phyloP scores from a whole-genome alignment of 139 green algal genomes.

The Auxenochlorella protothecoides region DNA sequence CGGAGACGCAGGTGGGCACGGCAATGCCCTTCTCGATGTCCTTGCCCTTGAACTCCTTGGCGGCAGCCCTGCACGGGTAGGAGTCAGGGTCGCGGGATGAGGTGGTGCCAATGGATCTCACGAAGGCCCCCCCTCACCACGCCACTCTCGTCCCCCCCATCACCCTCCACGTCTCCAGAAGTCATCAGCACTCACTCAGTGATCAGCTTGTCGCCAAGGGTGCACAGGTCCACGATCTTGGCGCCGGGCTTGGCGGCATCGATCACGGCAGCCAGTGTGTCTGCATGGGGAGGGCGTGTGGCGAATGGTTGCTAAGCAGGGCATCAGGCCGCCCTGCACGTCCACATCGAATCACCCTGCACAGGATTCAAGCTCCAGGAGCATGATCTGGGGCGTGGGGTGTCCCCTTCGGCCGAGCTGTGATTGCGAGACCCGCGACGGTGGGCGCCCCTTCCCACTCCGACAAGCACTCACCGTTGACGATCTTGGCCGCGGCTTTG shows the following conservation, averaged over 20 bases:
- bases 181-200: slow-evolving; percentile 43
- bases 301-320: not conserved
- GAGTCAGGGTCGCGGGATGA: not conserved
- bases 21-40: slow-evolving; percentile 93
- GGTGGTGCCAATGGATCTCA: not conserved
- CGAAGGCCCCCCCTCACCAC: not conserved
- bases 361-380: not conserved
- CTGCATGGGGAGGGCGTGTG: slow-evolving; percentile 39
- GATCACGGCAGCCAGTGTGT: slow-evolving; percentile 66
- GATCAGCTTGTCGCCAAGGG: slow-evolving; percentile 70
- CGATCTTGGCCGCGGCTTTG: slow-evolving; percentile 94
- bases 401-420: too few species aligned
- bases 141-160: not conserved
- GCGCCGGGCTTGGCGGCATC: slow-evolving; percentile 65
- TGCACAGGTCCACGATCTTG: slow-evolving; percentile 85
- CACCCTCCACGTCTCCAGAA: not conserved
- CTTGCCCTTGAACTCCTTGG: slow-evolving; percentile 90
- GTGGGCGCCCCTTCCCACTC: not conserved
- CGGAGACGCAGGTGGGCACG: slow-evolving; percentile 89
- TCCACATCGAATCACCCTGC: not conserved
- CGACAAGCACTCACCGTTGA: slow-evolving; percentile 71
- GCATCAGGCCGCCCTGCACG: not conserved
- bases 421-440: not conserved
- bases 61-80: slow-evolving; percentile 44
- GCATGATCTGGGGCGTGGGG: too few species aligned